Evolutionary conservation across 2,329 filamentous ascomycete genomes (phyloP).

Genomic region (Zasmidium angulare): DNA sequence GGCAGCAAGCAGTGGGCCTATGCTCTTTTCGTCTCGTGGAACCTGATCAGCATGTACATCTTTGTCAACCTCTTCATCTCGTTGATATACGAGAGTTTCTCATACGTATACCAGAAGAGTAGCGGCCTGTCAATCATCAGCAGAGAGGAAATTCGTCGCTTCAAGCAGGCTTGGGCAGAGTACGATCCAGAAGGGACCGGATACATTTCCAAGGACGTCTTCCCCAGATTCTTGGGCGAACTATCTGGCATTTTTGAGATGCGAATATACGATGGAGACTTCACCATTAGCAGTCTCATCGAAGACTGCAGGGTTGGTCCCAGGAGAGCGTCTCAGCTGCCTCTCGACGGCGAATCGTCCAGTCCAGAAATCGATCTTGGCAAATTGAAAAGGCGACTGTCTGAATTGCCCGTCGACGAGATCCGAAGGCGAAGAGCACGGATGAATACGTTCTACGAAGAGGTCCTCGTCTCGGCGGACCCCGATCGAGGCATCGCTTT

Average conservation of each 20-base stretch:
- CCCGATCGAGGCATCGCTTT: slow-evolving; percentile 88
- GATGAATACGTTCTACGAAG: slow-evolving; percentile 95
- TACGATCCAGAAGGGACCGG: slow-evolving; percentile 90
- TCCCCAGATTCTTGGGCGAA: slow-evolving; percentile 83
- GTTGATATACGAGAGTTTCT: slow-evolving; percentile 98
- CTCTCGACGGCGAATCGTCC: slow-evolving; percentile 39
- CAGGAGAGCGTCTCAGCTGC: slow-evolving; percentile 51
- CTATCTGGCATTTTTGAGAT: slow-evolving; percentile 95
- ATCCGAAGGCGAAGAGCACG: slow-evolving; percentile 74
- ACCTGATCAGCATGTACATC: slow-evolving; percentile 99
- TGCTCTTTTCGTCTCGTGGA: slow-evolving; percentile 91
- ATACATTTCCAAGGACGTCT: slow-evolving; percentile 85
- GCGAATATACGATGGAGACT: slow-evolving; percentile 90
- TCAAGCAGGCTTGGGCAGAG: slow-evolving; percentile 97
- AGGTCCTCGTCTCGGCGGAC: slow-evolving; percentile 91
- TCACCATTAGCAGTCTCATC: slow-evolving; percentile 82
- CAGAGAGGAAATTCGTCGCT: slow-evolving; percentile 88
- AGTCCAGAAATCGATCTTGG: slow-evolving; percentile 64
- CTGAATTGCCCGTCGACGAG: slow-evolving; percentile 69
- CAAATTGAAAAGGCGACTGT: slow-evolving; percentile 71
- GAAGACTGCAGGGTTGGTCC: slow-evolving; percentile 70
- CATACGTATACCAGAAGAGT: slow-evolving; percentile 96
- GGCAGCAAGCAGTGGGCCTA: slow-evolving; percentile 88
- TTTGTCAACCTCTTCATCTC: slow-evolving; percentile 98
- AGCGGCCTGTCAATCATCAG: slow-evolving; percentile 89